Conservation (phyloP, 148 eudicot species). For the Oxyria digyna region DNA sequence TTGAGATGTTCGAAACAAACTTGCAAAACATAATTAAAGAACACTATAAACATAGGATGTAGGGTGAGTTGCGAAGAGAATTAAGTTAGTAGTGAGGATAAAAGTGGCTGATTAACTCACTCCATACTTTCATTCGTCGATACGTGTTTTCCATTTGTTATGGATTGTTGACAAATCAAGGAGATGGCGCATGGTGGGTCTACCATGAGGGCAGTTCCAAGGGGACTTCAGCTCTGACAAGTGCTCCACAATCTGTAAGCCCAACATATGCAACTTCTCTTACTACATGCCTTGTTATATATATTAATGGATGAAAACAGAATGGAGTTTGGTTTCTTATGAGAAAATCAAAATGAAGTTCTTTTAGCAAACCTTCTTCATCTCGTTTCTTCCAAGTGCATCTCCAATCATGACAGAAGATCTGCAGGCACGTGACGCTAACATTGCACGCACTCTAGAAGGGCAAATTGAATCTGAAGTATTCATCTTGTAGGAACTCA, state of each 20-base stretch:
- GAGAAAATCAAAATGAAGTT: not conserved
- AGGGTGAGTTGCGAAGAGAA: not conserved
- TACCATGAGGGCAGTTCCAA: constrained; percentile 98
- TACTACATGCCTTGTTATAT: not conserved
- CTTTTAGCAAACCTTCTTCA: constrained; percentile 61
- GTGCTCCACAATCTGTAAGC: constrained; percentile 66
- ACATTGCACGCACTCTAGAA: constrained; percentile 86
- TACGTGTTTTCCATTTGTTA: not conserved
- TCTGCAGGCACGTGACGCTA: constrained; percentile 97
- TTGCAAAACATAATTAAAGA: too few species aligned
- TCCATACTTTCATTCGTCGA: not conserved
- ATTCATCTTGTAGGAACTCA: constrained; percentile 66
- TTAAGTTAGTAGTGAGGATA: not conserved
- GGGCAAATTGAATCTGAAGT: constrained; percentile 83
- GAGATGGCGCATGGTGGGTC: constrained; percentile 99
- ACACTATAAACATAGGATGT: too few species aligned
- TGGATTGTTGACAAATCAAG: constrained; percentile 40
- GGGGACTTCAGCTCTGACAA: constrained; percentile 79
- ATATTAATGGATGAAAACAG: not conserved
- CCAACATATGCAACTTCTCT: not conserved
- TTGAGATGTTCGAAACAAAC: too few species aligned
- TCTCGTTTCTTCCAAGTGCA: constrained; percentile 86
- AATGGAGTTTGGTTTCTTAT: not conserved
- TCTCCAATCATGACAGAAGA: constrained; percentile 92
- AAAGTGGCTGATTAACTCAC: not conserved